Conservation (phyloP, 495 filamentous ascomycete species). For the Aspergillus egyptiacus region DNA sequence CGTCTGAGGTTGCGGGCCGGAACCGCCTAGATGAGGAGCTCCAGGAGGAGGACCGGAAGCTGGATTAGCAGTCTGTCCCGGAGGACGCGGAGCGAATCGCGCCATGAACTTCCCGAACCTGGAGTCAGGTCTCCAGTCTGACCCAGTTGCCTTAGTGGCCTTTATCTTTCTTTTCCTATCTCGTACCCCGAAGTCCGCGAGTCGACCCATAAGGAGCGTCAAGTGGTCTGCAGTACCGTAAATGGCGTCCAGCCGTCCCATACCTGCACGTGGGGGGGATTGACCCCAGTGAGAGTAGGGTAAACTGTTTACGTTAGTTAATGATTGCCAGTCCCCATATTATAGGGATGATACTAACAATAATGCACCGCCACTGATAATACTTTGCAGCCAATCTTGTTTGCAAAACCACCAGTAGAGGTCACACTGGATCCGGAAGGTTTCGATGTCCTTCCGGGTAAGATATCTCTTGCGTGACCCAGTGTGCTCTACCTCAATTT, state of each 20-base stretch:
- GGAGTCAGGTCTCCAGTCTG: constrained; percentile 52
- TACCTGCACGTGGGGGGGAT: constrained; percentile 74
- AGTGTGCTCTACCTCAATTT: constrained; percentile 27
- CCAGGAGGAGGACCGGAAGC: constrained; percentile 18
- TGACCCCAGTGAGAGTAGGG: constrained; percentile 74
- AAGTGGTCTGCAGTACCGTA: constrained; percentile 85
- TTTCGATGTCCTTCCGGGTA: constrained; percentile 66
- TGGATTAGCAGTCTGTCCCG: constrained; percentile 11
- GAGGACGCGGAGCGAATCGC: constrained; percentile 33
- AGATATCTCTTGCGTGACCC: constrained; percentile 34
- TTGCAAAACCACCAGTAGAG: constrained; percentile 96
- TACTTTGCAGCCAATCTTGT: constrained; percentile 86
- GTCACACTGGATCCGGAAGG: constrained; percentile 74
- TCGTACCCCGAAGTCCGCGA: constrained; percentile 73
- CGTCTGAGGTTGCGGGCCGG: not conserved
- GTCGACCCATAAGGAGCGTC: constrained; percentile 70
- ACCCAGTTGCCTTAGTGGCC: constrained; percentile 39
- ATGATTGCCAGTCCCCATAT: not conserved
- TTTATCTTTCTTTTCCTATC: constrained; percentile 75
- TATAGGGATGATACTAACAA: constrained; percentile 56
- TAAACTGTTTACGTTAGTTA: constrained; percentile 49
- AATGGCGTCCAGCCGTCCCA: constrained; percentile 72
- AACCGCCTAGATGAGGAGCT: not conserved
- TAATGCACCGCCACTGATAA: constrained; percentile 76
- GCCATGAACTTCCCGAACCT: constrained; percentile 44